Conservation (phyloP, 2,329 filamentous ascomycete genomes). For the Xylariaceae sp. region DNA sequence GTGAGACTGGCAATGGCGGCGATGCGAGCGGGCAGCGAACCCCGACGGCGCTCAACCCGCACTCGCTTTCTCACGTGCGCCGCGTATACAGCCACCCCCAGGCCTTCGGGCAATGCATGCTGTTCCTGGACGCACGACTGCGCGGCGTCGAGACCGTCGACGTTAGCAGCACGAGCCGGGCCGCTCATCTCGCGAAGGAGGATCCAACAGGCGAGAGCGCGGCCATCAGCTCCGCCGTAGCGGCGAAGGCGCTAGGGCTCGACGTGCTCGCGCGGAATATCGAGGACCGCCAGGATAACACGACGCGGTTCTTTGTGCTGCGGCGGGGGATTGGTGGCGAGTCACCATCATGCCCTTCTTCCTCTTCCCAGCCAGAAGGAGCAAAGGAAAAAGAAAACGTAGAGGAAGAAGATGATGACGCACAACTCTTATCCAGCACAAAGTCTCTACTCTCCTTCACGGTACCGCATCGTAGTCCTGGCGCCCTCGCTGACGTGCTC, state of each 20-base stretch:
- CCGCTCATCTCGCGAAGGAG: constrained; percentile 68
- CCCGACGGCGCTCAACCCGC: constrained; percentile 38
- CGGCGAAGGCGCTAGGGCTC: constrained; percentile 62
- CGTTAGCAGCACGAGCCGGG: constrained; percentile 74
- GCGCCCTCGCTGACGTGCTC: constrained; percentile 76
- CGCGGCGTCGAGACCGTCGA: constrained; percentile 74
- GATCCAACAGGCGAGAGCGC: constrained; percentile 53
- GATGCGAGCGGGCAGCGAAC: constrained; percentile 38
- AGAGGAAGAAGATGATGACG: constrained; percentile 5
- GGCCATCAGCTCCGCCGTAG: constrained; percentile 71
- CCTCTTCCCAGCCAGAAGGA: background rate
- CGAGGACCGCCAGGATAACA: constrained; percentile 69
- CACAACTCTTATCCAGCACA: constrained; percentile 27
- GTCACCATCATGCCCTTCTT: too few relatives aligned
- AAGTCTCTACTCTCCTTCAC: constrained; percentile 83
- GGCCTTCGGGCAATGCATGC: constrained; percentile 84
- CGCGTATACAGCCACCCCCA: constrained; percentile 91
- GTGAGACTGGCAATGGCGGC: background rate
- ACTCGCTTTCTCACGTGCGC: constrained; percentile 55
- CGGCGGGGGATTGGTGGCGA: constrained; percentile 25
- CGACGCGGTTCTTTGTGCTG: constrained; percentile 72
- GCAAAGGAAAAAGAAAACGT: background rate
- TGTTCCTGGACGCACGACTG: constrained; percentile 65
- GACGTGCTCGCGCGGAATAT: constrained; percentile 64
- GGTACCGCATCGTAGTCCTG: constrained; percentile 68